These are phyloP conservation scores for Penicillium nucicola DNA, from an alignment of 495 filamentous ascomycete species.

Conservation along the genomic window DNA sequence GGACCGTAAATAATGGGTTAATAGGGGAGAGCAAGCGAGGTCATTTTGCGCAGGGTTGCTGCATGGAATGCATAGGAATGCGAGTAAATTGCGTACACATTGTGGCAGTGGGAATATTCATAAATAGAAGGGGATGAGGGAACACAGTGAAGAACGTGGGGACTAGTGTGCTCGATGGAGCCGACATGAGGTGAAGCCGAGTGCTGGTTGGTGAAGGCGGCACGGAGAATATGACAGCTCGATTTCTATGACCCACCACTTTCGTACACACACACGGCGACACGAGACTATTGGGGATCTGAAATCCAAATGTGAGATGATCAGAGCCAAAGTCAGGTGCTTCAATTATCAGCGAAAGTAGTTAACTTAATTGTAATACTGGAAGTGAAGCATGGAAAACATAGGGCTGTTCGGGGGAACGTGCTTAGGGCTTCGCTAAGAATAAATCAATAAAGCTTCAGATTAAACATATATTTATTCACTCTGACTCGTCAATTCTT, in stretches of 20 bases:
- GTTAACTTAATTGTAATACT: too few relatives aligned
- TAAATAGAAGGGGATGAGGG: background rate
- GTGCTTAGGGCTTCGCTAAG: constrained; percentile 4
- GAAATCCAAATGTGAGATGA: too few relatives aligned
- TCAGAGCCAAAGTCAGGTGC: too few relatives aligned
- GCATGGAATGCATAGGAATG: constrained; percentile 1
- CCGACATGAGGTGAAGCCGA: background rate
- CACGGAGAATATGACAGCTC: constrained; percentile 43
- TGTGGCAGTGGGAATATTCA: background rate
- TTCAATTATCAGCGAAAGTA: too few relatives aligned
- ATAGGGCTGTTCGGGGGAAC: constrained; percentile 7
- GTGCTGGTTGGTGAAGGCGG: constrained; percentile 14
- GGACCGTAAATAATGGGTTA: background rate
- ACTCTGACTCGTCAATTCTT: constrained; percentile 17
- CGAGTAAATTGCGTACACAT: background rate
- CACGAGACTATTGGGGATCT: background rate
- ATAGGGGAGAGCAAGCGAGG: too few relatives aligned
- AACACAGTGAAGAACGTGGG: constrained; percentile 20
- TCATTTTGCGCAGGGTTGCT: background rate
- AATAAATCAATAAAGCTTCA: background rate
- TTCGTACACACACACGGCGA: background rate
- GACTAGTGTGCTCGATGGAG: constrained; percentile 16
- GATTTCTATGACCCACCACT: constrained; percentile 12
- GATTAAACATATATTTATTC: background rate
- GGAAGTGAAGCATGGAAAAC: too few relatives aligned